Base-by-base conservation (phyloP, 31 red algal species). In the Porphyra umbilicalis region DNA sequence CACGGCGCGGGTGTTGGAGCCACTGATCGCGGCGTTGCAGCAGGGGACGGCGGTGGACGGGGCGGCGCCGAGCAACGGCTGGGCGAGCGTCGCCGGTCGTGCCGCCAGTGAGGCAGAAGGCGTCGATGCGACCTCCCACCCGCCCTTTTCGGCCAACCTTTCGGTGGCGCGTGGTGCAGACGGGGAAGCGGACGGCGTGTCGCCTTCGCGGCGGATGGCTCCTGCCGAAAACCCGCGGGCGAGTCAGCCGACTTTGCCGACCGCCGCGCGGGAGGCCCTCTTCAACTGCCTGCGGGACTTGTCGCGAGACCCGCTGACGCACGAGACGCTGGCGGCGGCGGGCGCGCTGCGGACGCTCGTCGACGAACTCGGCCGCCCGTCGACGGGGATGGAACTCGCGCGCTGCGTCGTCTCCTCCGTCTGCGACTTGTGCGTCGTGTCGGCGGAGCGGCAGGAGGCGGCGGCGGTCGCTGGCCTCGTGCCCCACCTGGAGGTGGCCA, bases 241-340 rank as follows among this genome's bases (percentile, higher is more conserved):
- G 13, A 18, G 25, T 71, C 57, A 71, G 25, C 57, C 57, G 57
- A 71, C 25, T 8, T 29, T 71, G 25, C 57, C 57, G 3, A 71
- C 57, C 25, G 57, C 57, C 57, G 57, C 57, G 8, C 57, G 57
- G 57, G 57, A 71, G 25, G 84, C 84, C 33, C 82, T 94, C 85
- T 77, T 94, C 76, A 90, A 84, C 75, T 81, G 87, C 76, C 80
- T 94, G 20, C 87, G 87, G 35, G 93, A 95, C 79, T 80, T 95
- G 78, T 89, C 93, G 67, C 79, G 93, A 36, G 88, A 95, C 79
- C 93, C 93, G 67, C 86, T 85, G 80, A 95, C 89, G n/a, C 93
- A 95, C 78, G 57, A 80, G 67, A 82, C 85, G 3, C 79, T 95
- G 34, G 85, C 90, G 78, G 20, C 68, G 0, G 88, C 93, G 75